Conservation (phyloP, 371 early-diverging fungal genomes). For the Mucor sp. region DNA sequence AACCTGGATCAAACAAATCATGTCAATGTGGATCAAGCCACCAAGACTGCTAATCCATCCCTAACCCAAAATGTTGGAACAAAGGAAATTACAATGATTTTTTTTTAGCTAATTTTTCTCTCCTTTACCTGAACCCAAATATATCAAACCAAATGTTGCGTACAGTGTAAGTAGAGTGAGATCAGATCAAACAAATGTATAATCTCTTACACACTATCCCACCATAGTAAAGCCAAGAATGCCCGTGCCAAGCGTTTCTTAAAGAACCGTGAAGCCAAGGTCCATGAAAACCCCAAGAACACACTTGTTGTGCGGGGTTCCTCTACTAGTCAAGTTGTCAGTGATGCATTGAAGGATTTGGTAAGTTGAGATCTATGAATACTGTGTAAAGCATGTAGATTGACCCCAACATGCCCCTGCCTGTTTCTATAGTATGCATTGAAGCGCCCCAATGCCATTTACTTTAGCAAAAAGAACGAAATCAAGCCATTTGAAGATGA, state of each 20-base stretch:
- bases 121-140: not conserved
- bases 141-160: constrained; percentile 42
- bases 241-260: constrained; percentile 85
- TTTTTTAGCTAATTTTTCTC: not conserved
- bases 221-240: constrained; percentile 81
- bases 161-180: constrained; percentile 42
- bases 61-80: not conserved
- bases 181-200: not conserved
- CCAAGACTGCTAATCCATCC: constrained; percentile 5
- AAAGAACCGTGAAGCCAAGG: constrained; percentile 88
- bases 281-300: constrained; percentile 89
- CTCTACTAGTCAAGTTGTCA: constrained; percentile 83
- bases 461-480: constrained; percentile 92
- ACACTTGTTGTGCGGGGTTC: constrained; percentile 88
- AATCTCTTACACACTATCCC: not conserved
- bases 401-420: too few species aligned
- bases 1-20: not conserved
- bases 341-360: constrained; percentile 86
- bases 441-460: constrained; percentile 88
- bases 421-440: constrained; percentile 86
- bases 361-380: constrained; percentile 42
- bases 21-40: not conserved
- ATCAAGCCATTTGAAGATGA: constrained; percentile 97
- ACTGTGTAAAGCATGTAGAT: not conserved
- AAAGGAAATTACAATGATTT: not conserved